Evolutionary conservation across 2,329 filamentous ascomycete species (phyloP).

Genomic region (Aspergillus sp.): DNA sequence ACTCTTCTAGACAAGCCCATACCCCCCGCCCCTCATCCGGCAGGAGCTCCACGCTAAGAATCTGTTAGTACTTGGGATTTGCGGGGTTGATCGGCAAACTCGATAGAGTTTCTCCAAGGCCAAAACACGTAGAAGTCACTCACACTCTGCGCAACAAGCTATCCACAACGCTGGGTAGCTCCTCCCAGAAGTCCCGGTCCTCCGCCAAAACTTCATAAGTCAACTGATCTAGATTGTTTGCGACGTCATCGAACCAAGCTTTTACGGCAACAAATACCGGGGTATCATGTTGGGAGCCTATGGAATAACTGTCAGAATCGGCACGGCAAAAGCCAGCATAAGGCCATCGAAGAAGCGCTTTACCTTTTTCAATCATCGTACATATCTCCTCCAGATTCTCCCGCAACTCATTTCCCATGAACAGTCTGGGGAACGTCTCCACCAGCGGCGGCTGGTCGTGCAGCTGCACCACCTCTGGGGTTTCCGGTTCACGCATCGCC

Average conservation of each 20-base stretch:
- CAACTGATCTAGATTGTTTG: slow-evolving; percentile 35
- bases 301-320: slow-evolving; percentile 1
- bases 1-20: slow-evolving; percentile 42
- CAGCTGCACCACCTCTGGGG: slow-evolving; percentile 39
- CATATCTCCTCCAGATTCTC: slow-evolving; percentile 39
- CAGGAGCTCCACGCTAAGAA: slow-evolving; percentile 33
- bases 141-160: slow-evolving; percentile 44
- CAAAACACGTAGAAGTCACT: slow-evolving; percentile 10
- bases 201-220: slow-evolving; percentile 39
- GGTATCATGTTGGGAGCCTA: slow-evolving; percentile 35
- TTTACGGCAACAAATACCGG: slow-evolving; percentile 40
- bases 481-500: slow-evolving; percentile 32
- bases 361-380: slow-evolving; percentile 43
- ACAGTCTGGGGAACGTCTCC: slow-evolving; percentile 42
- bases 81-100: background rate
- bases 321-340: background rate
- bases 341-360: slow-evolving; percentile 4
- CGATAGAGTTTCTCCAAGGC: no score
- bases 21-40: slow-evolving; percentile 33
- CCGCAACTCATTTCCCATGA: slow-evolving; percentile 27
- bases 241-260: slow-evolving; percentile 46
- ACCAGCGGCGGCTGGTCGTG: slow-evolving; percentile 35
- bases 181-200: slow-evolving; percentile 50
- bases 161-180: slow-evolving; percentile 45
- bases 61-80: slow-evolving; percentile 4